Conservation (phyloP, 257 asterid genomes). For the Rehmannia glutinosa region DNA sequence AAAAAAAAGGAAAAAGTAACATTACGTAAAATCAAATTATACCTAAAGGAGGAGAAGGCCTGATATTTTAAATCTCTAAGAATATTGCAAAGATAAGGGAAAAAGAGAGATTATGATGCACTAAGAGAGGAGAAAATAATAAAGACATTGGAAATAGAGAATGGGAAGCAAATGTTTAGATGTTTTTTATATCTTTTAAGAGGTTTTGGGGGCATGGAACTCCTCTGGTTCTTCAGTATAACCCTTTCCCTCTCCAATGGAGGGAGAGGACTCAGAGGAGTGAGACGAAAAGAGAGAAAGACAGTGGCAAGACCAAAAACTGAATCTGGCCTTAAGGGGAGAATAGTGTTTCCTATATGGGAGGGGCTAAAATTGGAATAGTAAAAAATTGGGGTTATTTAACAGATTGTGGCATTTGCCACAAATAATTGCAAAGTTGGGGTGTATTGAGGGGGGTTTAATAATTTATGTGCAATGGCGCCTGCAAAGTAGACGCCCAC, state of each 20-base stretch:
- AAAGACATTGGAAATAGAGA: neutral
- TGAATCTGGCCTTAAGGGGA: no score
- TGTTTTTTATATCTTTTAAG: neutral
- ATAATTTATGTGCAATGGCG: no score
- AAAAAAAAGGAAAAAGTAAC: neutral
- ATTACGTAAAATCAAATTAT: neutral
- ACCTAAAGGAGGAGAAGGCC: conserved; percentile 19
- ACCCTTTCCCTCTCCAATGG: conserved; percentile 3
- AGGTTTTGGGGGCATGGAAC: neutral
- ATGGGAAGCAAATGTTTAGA: neutral
- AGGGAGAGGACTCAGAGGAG: conserved; percentile 23
- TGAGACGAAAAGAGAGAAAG: no score
- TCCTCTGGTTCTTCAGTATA: neutral
- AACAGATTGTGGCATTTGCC: no score
- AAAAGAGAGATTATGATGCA: neutral
- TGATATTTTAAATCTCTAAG: neutral
- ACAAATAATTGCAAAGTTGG: no score
- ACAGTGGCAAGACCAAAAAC: no score
- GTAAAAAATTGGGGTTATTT: no score
- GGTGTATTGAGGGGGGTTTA: no score
- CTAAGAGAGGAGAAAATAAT: no score
- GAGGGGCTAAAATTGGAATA: no score
- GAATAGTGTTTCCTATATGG: no score
- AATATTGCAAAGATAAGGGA: conserved; percentile 3
- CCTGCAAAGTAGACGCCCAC: no score